A percentile compares a stretch with the other conserved stretches of the same genome.
Evolutionary conservation across 23 red algal genomes (phyloP).

Genomic region (Gracilaria gracilis): DNA sequence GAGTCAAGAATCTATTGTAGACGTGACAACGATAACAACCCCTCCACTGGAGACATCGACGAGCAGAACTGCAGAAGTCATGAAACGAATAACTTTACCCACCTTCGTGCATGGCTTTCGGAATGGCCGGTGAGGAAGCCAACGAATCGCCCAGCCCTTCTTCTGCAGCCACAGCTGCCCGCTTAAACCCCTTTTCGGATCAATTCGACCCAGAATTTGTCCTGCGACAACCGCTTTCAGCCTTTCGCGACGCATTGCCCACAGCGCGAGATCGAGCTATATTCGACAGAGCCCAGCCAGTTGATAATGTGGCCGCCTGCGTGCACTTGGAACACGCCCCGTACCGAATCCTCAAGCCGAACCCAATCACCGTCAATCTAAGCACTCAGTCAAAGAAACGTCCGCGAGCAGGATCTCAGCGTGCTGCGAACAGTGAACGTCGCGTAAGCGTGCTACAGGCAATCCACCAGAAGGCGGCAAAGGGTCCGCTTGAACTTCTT

Average conservation of each 20-base stretch:
- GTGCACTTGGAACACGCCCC: conserved; percentile 23
- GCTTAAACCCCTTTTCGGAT: conserved; percentile 42
- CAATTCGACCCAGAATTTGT: conserved; percentile 17
- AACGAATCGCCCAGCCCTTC: too few relatives aligned
- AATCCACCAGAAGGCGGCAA: conserved; percentile 33
- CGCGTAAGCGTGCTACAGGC: conserved; percentile 11
- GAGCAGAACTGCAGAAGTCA: too few relatives aligned
- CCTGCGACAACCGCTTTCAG: not conserved
- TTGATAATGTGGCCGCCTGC: conserved; percentile 62
- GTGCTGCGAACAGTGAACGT: not conserved
- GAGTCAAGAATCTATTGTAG: too few relatives aligned
- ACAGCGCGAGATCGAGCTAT: conserved; percentile 38
- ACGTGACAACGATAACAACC: too few relatives aligned
- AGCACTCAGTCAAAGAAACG: not conserved
- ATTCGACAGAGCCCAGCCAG: conserved; percentile 18
- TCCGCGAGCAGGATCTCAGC: not conserved
- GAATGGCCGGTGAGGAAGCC: too few relatives aligned
- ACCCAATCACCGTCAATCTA: conserved; percentile 1
- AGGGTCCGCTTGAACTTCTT: conserved; percentile 17
- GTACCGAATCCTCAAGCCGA: conserved; percentile 24
- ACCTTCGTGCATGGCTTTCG: too few relatives aligned
- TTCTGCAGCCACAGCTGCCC: not conserved
- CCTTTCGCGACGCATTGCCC: conserved; percentile 36
- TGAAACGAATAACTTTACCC: too few relatives aligned
- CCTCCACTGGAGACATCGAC: too few relatives aligned